Percentiles rank a stretch among this genome's conserved stretches.
Evolutionary conservation across 805 yeast species (phyloP).

Genomic region (Cyberlindnera samutprakarnensis): DNA sequence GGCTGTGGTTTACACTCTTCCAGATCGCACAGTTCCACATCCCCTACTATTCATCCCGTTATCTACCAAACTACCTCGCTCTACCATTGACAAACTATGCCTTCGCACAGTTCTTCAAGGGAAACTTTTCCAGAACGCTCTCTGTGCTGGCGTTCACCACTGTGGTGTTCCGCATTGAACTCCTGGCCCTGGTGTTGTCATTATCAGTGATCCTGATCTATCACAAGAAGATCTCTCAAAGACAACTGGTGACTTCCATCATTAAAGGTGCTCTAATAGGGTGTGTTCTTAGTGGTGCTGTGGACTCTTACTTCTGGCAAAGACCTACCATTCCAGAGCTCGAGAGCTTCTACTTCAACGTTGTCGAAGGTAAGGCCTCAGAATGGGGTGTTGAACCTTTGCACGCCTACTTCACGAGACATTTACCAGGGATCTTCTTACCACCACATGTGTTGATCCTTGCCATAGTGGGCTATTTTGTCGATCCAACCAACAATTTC

Average conservation of each 20-base stretch:
- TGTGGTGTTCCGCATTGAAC: conserved; percentile 65
- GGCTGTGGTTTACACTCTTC: conserved; percentile 54
- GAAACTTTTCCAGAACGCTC: conserved; percentile 38
- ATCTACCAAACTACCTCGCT: conserved; percentile 77
- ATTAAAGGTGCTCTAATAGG: conserved; percentile 49
- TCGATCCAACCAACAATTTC: conserved; percentile 25
- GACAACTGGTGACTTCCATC: conserved; percentile 32
- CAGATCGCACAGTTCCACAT: conserved; percentile 70
- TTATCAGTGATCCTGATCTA: conserved; percentile 38
- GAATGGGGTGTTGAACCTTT: conserved; percentile 86
- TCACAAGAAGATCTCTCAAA: conserved; percentile 39
- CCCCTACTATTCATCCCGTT: conserved; percentile 71
- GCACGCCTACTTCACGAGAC: conserved; percentile 52
- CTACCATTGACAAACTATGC: conserved; percentile 64
- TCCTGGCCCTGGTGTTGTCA: conserved; percentile 46
- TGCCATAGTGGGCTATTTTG: conserved; percentile 29
- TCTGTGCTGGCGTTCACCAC: conserved; percentile 54
- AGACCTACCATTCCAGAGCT: conserved; percentile 63
- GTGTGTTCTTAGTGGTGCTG: conserved; percentile 32
- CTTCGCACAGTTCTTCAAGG: conserved; percentile 41
- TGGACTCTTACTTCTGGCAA: conserved; percentile 79
- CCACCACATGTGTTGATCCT: conserved; percentile 38
- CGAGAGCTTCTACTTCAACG: conserved; percentile 65
- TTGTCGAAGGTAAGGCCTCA: conserved; percentile 61
- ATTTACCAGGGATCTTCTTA: conserved; percentile 32